phyloP scores from a whole-genome alignment of 768 basidiomycete species.

The Lanmaoa rubissima region DNA sequence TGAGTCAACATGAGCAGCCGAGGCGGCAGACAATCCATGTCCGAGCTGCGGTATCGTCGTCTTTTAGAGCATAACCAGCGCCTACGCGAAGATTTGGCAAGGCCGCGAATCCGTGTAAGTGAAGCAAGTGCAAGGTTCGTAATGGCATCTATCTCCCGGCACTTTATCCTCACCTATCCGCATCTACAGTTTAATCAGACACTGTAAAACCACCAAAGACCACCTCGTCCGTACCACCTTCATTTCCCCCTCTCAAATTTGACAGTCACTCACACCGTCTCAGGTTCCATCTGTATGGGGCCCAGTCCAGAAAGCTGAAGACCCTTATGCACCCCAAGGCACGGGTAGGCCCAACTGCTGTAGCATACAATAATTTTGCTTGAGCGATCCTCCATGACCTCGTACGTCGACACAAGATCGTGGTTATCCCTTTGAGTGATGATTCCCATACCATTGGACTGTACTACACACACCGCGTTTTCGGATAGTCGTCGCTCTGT shows the following conservation, averaged over 20 bases:
- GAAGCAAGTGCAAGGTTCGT: conserved; percentile 69
- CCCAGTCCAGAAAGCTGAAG: conserved; percentile 84
- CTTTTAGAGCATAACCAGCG: conserved; percentile 74
- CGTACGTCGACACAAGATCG: background rate
- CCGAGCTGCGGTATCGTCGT: conserved; percentile 78
- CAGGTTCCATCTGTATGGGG: conserved; percentile 98
- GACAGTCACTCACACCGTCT: conserved; percentile 18
- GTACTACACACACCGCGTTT: conserved; percentile 15
- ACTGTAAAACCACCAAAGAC: conserved; percentile 73
- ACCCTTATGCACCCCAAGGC: conserved; percentile 82
- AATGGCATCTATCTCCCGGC: background rate
- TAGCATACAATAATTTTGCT: conserved; percentile 49
- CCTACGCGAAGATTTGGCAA: conserved; percentile 66
- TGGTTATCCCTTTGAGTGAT: background rate
- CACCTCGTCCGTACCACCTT: conserved; percentile 48
- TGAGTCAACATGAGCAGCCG: conserved; percentile 52
- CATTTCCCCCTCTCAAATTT: background rate
- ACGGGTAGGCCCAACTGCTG: conserved; percentile 52
- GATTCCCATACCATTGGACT: conserved; percentile 11
- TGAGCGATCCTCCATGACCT: background rate
- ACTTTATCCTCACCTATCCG: conserved; percentile 3
- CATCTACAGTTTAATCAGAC: conserved; percentile 58
- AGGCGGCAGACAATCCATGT: conserved; percentile 70
- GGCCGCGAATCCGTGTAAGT: conserved; percentile 69
- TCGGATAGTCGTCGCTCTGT: conserved; percentile 7